phyloP scores from a whole-genome alignment of 2,329 filamentous ascomycete species.

The Escovopsis weberi region DNA sequence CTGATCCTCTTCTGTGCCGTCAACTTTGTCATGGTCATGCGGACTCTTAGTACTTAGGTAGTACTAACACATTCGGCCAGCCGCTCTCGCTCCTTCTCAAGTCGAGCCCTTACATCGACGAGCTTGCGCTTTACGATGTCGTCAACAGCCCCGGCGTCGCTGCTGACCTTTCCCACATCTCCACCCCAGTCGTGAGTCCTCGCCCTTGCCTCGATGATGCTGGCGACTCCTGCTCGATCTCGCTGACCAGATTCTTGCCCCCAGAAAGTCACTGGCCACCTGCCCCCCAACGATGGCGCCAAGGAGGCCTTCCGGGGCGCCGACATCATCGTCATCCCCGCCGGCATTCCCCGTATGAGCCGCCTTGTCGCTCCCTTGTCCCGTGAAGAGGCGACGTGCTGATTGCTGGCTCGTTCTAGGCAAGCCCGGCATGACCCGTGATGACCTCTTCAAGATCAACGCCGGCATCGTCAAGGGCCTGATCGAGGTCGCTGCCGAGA shows the following conservation, averaged over 20 bases:
- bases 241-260: neutral
- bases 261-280: conserved; percentile 75
- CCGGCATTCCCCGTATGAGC: conserved; percentile 81
- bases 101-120: conserved; percentile 71
- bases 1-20: neutral
- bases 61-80: conserved; percentile 28
- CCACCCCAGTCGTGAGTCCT: conserved; percentile 56
- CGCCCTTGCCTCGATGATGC: conserved; percentile 4
- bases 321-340: conserved; percentile 93
- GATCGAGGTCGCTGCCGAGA: conserved; percentile 74
- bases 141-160: conserved; percentile 96
- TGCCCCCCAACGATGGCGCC: conserved; percentile 73
- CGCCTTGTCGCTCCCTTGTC: neutral
- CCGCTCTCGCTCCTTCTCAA: conserved; percentile 95
- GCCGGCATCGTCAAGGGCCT: conserved; percentile 93
- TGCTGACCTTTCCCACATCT: conserved; percentile 94
- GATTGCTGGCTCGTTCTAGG: conserved; percentile 35
- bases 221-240: neutral
- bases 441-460: conserved; percentile 99
- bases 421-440: conserved; percentile 98
- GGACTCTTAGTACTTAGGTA: neutral
- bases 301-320: conserved; percentile 82
- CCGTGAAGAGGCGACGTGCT: conserved; percentile 5
- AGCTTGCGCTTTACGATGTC: conserved; percentile 97
- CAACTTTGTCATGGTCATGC: neutral